Evolutionary conservation across 441 rosid genomes (phyloP).

Genomic region (Corymbia calophylla): DNA sequence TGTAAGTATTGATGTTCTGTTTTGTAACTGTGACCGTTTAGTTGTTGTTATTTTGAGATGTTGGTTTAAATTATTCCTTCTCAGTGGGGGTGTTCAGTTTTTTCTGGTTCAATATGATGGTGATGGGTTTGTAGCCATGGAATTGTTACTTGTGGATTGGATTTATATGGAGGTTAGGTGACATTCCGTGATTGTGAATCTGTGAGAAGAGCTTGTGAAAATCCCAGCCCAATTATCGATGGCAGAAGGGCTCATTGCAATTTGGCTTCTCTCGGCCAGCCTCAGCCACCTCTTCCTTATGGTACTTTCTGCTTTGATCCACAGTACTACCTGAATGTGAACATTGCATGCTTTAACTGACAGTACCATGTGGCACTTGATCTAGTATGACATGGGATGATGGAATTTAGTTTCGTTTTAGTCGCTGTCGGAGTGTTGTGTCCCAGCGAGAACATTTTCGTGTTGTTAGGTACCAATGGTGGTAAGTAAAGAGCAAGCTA

Average conservation of each 20-base stretch:
- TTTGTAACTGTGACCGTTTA: not conserved
- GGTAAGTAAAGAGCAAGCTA: not conserved
- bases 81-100: not conserved
- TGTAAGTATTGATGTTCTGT: constrained; percentile 32
- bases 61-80: not conserved
- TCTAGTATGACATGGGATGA: not conserved
- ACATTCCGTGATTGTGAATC: constrained; percentile 83
- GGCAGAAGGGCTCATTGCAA: constrained; percentile 92
- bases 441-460: not conserved
- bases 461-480: not conserved
- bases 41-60: not conserved
- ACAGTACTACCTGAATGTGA: not conserved
- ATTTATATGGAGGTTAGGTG: constrained; percentile 32
- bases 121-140: not conserved
- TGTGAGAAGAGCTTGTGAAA: constrained; percentile 81
- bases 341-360: not conserved
- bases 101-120: not conserved
- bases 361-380: not conserved
- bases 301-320: not conserved
- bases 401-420: not conserved
- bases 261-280: constrained; percentile 71
- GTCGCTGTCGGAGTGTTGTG: not conserved
- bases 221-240: constrained; percentile 79
- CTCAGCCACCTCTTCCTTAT: constrained; percentile 5
- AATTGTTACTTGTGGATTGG: not conserved